phyloP scores from a whole-genome alignment of 192 early-diverging fungal genomes.

The Podochytrium sp. region DNA sequence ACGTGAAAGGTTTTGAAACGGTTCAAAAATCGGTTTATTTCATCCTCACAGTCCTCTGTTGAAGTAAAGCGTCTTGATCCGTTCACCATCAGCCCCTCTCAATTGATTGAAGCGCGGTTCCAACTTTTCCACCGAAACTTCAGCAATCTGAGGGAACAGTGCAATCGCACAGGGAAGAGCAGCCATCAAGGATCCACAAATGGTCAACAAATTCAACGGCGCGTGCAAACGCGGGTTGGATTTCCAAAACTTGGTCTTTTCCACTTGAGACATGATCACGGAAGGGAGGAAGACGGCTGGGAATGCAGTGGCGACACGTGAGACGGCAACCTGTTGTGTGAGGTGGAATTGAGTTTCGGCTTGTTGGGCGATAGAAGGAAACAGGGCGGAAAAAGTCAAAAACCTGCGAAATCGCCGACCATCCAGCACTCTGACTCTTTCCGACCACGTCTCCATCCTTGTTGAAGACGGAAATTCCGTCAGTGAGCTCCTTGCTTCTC shows the following conservation, averaged over 20 bases:
- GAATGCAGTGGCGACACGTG: constrained; percentile 72
- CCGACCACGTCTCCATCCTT: constrained; percentile 67
- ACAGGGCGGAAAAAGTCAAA: background rate
- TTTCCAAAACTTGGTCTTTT: constrained; percentile 62
- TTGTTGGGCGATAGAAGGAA: too few species aligned
- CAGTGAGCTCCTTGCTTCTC: constrained; percentile 77
- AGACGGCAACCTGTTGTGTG: constrained; percentile 67
- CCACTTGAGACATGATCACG: constrained; percentile 68
- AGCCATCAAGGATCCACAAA: constrained; percentile 70
- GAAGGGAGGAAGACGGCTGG: constrained; percentile 76
- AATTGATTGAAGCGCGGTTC: constrained; percentile 69
- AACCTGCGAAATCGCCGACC: constrained; percentile 67
- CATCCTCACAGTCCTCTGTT: constrained; percentile 72
- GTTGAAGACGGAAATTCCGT: constrained; percentile 78
- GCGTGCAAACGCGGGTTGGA: constrained; percentile 53
- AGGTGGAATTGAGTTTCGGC: too few species aligned
- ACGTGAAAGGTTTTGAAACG: too few species aligned
- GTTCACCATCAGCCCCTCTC: constrained; percentile 61
- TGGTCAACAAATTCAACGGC: constrained; percentile 69
- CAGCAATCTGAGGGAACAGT: constrained; percentile 75
- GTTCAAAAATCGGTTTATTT: background rate
- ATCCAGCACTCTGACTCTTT: constrained; percentile 69
- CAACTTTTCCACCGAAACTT: constrained; percentile 57
- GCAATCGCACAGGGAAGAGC: constrained; percentile 80
- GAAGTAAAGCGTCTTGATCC: constrained; percentile 68